Evolutionary conservation across 768 basidiomycete genomes (phyloP).

Genomic region (Chalciporus chontae): DNA sequence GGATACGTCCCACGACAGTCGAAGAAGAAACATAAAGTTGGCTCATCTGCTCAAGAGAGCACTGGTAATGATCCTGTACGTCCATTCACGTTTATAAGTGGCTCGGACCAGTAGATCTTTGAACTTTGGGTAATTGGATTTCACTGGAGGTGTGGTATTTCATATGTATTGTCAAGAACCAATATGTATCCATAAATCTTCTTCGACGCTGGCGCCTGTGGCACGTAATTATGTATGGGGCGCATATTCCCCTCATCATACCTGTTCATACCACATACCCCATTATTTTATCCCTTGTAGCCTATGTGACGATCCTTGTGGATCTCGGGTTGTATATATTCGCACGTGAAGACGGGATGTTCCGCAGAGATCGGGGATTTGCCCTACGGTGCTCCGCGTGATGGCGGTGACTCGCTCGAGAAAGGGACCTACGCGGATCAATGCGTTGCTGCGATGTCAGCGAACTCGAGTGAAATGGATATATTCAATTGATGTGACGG

Average conservation of each 20-base stretch:
- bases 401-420: background rate
- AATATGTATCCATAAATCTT: conserved; percentile 26
- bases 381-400: background rate
- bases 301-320: conserved; percentile 7
- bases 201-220: conserved; percentile 2
- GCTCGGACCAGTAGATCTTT: conserved; percentile 23
- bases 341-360: background rate
- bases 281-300: conserved; percentile 18
- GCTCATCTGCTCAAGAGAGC: conserved; percentile 26
- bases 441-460: background rate
- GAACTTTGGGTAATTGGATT: conserved; percentile 1
- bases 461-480: background rate
- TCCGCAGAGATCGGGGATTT: background rate
- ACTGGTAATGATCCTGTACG: conserved; percentile 25
- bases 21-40: conserved; percentile 42
- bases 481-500: background rate
- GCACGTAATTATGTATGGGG: conserved; percentile 19
- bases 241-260: conserved; percentile 6
- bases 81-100: conserved; percentile 31
- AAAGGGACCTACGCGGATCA: background rate
- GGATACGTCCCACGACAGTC: conserved; percentile 46
- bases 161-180: conserved; percentile 19
- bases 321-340: background rate
- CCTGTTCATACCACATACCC: conserved; percentile 7
- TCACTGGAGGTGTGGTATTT: conserved; percentile 14